Conservation (phyloP, 2,329 filamentous ascomycete species). For the Lachnellula cervina region DNA sequence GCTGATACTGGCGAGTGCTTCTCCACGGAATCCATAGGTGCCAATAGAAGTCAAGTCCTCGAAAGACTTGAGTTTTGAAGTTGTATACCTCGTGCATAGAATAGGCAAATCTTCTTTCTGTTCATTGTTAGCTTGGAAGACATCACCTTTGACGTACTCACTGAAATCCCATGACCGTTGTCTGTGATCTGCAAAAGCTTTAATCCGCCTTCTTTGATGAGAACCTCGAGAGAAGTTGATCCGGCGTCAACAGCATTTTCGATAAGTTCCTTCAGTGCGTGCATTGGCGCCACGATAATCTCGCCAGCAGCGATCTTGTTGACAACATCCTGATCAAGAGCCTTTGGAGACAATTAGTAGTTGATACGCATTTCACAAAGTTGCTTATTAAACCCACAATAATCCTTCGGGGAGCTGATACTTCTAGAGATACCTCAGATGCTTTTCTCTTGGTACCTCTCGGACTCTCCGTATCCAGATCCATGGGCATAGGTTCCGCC, state of each 20-base stretch:
- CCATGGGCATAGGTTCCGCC: slow-evolving; percentile 41
- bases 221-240: slow-evolving; percentile 80
- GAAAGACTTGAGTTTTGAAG: slow-evolving; percentile 89
- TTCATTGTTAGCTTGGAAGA: slow-evolving; percentile 3
- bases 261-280: slow-evolving; percentile 92
- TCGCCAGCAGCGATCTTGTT: slow-evolving; percentile 99
- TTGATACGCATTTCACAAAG: not conserved
- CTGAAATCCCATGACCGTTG: slow-evolving; percentile 93
- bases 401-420: slow-evolving; percentile 43
- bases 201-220: slow-evolving; percentile 91
- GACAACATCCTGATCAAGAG: slow-evolving; percentile 85
- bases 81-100: slow-evolving; percentile 92
- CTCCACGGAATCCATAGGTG: slow-evolving; percentile 96
- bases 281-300: slow-evolving; percentile 95
- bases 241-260: slow-evolving; percentile 98
- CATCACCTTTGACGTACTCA: slow-evolving; percentile 38
- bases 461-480: slow-evolving; percentile 34
- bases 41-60: slow-evolving; percentile 86
- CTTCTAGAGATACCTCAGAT: slow-evolving; percentile 36
- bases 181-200: slow-evolving; percentile 96
- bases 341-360: slow-evolving; percentile 46
- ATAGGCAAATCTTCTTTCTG: slow-evolving; percentile 89
- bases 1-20: slow-evolving; percentile 94
- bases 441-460: slow-evolving; percentile 44
- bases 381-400: slow-evolving; percentile 32